Base-by-base conservation (phyloP, 1,284 basidiomycete genomes). In the Quambalaria eucalypti region DNA sequence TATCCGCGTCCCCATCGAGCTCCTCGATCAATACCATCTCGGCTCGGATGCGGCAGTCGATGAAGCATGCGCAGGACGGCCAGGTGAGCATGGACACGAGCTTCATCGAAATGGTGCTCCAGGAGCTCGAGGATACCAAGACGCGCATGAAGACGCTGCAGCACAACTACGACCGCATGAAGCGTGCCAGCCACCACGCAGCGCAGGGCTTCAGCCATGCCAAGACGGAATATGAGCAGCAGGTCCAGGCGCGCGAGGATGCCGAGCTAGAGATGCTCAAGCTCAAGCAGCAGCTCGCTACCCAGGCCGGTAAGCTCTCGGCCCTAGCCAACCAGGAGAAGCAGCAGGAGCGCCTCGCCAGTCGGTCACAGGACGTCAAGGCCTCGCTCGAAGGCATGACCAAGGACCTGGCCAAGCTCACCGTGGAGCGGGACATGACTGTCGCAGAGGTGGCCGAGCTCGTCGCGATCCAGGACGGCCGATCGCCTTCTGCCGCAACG, bases 381-480 rank as follows among this genome's bases (percentile, higher is more conserved):
- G 83, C 84, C 55, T 87, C 82, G 64, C 79, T 98, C 47, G 82
- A 83, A 49, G 85, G 82, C 2, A 81, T 97, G 57, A 89, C 93
- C 77, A 83, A 83, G 54, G 87, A 95, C 71, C 78, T 97, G 21
- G 89, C 90, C 19, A 87, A 87, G 66, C 78, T 98, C 54, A 86
- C 84, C 68, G 87, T 86, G 0, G 88, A 97, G 77, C 82, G 93
- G 23, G 93, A 97, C 68, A 83, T 97, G 78, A 83, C 87, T 8
- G 77, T 95, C 54, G 91, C 90, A 1, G 93, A 98, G 74, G 84
- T 96, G 21, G 91, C 93, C 70, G 90, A 96, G 77, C 80, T 98
- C 23, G 82, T 84, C 26, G 83, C 82, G 25, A 50, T 82, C 1
- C 84, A 77, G 82, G 81, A 88, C 87, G 67, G 59, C 80, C 66